Evolutionary conservation across 306 rosid species (phyloP).

Genomic region (Corylus heterophylla): DNA sequence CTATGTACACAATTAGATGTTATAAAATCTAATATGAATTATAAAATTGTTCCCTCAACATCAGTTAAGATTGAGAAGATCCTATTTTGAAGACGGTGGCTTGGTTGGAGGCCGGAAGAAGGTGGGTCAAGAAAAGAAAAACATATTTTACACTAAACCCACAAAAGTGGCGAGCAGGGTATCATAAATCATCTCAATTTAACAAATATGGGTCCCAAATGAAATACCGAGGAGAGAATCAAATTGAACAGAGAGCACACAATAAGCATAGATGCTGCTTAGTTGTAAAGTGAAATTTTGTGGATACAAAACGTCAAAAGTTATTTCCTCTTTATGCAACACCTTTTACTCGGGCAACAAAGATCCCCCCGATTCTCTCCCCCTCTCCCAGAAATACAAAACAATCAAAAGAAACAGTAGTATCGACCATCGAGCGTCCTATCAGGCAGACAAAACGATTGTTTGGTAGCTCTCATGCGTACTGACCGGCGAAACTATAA

Average conservation of each 20-base stretch:
- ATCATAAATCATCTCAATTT: neutral
- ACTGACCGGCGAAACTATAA: no score
- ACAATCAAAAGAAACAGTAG: neutral
- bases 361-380: no score
- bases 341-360: neutral
- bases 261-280: neutral
- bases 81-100: no score
- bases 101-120: neutral
- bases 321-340: neutral
- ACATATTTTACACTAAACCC: neutral
- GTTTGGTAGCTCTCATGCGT: no score
- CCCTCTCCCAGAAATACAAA: no score
- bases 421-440: no score
- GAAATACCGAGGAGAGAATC: neutral
- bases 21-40: no score
- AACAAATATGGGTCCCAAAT: neutral
- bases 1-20: no score
- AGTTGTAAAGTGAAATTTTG: neutral
- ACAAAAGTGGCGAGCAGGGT: neutral
- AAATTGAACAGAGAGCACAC: neutral
- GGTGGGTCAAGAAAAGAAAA: neutral
- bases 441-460: no score
- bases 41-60: no score
- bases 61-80: no score
- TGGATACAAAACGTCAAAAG: conserved; percentile 11